Base-by-base conservation (phyloP, 371 early-diverging fungal genomes). In the Zopfochytrium polystomum region DNA sequence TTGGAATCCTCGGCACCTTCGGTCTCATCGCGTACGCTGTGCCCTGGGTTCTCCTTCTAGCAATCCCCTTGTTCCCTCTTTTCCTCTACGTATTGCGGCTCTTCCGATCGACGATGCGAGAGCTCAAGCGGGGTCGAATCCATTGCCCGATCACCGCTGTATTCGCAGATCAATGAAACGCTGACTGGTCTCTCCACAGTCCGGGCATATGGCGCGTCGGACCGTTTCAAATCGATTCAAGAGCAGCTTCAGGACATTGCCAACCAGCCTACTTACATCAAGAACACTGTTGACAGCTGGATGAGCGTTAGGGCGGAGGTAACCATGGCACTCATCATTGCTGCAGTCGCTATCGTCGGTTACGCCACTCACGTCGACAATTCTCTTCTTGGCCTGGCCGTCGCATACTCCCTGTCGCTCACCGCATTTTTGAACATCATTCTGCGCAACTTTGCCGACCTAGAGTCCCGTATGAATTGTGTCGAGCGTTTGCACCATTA, bases 81-180 rank as follows among this genome's bases (percentile, higher is more conserved):
- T 50, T 72, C 4, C 35, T 15, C 3, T 23, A 67, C 42, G 25
- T 54, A 6, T 33, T 54, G 46, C 52, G 47, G 23, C 4, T 54
- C 25, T 60, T 43, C 42, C 60, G 60, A 51, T 6, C 52, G 23
- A 30, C 26, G 38, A 26, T 58, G 48, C 13, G 80, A 11, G 80
- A 80, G 58, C 60, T 80, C 18, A 80, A 80, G 54, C 62, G n/a
- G 80, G 20, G 31, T 80, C 32, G 80, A 80, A 27, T 58, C 69
- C 20, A n/a, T n/a, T n/a, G n/a, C n/a, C n/a, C n/a, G n/a, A n/a
- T n/a, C n/a, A n/a, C n/a, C n/a, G n/a, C n/a, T n/a, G n/a, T n/a
- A n/a, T n/a, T n/a, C n/a, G n/a, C n/a, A n/a, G n/a, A n/a, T n/a
- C n/a, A n/a, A n/a, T n/a, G n/a, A n/a, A n/a, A n/a, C n/a, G n/a